Percentiles rank a stretch among this genome's conserved stretches.
Evolutionary conservation across 1,284 basidiomycete genomes (phyloP).

Genomic region (Ceratobasidium sp.): DNA sequence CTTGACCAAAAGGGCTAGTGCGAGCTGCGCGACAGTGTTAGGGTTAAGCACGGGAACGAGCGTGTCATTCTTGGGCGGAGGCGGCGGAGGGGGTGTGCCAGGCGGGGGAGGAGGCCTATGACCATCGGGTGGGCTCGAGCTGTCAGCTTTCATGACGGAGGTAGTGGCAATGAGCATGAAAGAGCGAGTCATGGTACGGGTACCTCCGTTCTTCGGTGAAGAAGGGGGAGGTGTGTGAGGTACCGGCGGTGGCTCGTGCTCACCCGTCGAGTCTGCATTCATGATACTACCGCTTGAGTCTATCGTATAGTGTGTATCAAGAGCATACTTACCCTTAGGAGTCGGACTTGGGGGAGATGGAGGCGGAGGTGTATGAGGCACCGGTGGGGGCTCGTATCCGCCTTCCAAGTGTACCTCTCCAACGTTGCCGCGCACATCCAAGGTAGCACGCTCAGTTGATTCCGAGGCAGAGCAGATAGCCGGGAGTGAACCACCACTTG

Average conservation of each 20-base stretch:
- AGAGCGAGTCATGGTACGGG: background rate
- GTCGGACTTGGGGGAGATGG: background rate
- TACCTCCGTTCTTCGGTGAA: background rate
- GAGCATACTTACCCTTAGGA: too few relatives aligned
- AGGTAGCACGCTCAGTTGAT: too few relatives aligned
- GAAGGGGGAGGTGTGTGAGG: background rate
- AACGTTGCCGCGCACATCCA: background rate
- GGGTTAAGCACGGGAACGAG: background rate
- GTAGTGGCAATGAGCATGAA: background rate
- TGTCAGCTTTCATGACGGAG: background rate
- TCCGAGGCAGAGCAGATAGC: too few relatives aligned
- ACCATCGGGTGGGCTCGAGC: background rate
- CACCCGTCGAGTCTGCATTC: background rate
- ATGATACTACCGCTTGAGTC: background rate
- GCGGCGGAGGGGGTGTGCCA: too few relatives aligned
- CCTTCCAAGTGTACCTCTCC: background rate
- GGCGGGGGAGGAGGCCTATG: background rate
- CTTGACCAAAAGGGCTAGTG: background rate
- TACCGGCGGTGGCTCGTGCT: conserved; percentile 16
- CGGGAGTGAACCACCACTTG: too few relatives aligned
- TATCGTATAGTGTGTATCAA: background rate
- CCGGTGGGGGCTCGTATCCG: background rate
- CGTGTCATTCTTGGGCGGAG: too few relatives aligned
- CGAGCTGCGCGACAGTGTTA: background rate
- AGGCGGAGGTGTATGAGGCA: background rate